These are phyloP conservation scores for Nicotiana undulata DNA, from an alignment of 257 asterid genomes.

Conservation along the genomic window DNA sequence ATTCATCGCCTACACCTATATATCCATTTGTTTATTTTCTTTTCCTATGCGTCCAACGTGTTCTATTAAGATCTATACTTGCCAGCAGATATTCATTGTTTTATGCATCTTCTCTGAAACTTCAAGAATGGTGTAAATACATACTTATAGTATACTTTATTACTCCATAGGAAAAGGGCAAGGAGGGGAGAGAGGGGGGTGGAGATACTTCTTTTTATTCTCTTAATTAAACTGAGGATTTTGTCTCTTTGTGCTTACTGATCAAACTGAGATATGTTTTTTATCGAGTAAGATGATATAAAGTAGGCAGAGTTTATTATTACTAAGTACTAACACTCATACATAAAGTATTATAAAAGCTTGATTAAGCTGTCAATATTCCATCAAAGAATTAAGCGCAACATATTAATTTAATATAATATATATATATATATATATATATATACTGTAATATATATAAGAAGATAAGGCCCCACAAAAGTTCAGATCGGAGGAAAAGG, in stretches of 20 bases:
- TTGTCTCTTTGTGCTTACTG: slow-evolving; percentile 7
- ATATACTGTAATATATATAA: neutral
- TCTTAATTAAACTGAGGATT: slow-evolving; percentile 12
- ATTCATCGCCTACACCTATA: neutral
- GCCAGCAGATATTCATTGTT: neutral
- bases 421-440: too few species aligned
- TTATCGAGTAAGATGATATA: slow-evolving; percentile 2
- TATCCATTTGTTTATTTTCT: neutral
- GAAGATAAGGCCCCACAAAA: slow-evolving; percentile 35
- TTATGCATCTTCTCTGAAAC: neutral
- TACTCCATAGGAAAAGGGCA: neutral
- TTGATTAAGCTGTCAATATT: slow-evolving; percentile 14
- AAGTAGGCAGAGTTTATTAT: neutral
- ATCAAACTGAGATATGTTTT: slow-evolving; percentile 1
- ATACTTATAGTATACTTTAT: neutral
- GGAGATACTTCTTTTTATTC: neutral
- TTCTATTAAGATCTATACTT: neutral
- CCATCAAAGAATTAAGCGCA: neutral
- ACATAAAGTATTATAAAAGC: slow-evolving; percentile 8
- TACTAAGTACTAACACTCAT: neutral
- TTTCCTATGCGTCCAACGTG: neutral
- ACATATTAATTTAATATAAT: neutral
- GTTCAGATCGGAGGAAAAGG: slow-evolving; percentile 43
- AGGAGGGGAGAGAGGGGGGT: neutral
- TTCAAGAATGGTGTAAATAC: neutral